Evolutionary conservation across 768 basidiomycete species (phyloP).

Genomic region (Dacryopinax spathularia): DNA sequence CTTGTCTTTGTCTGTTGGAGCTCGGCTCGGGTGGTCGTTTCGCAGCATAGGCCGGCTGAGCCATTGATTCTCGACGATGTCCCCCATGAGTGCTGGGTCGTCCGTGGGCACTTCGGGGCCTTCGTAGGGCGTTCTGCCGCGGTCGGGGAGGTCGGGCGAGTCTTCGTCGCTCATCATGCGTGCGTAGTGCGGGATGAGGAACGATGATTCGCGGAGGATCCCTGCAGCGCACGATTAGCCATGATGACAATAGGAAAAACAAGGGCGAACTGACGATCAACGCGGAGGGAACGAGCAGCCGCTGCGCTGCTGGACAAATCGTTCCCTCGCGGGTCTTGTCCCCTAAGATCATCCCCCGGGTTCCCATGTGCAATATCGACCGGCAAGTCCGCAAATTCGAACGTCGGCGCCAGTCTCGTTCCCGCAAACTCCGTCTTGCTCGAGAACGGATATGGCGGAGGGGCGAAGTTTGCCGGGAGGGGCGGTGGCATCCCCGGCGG

Average conservation of each 20-base stretch:
- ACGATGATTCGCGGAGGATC: not conserved
- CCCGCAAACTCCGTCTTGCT: not conserved
- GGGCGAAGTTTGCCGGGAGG: constrained; percentile 15
- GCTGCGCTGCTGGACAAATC: constrained; percentile 49
- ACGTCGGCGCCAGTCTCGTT: not conserved
- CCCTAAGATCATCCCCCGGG: constrained; percentile 37
- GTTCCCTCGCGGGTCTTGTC: constrained; percentile 63
- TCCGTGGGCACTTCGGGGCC: constrained; percentile 49
- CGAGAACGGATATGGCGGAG: constrained; percentile 12
- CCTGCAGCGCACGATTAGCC: not conserved
- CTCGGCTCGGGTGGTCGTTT: not conserved
- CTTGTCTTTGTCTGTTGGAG: not conserved
- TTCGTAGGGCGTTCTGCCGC: constrained; percentile 31
- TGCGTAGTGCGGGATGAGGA: not conserved
- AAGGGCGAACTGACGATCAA: constrained; percentile 1
- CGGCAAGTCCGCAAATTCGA: constrained; percentile 16
- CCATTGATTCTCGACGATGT: constrained; percentile 34
- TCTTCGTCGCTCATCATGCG: not conserved
- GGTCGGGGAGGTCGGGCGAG: constrained; percentile 7
- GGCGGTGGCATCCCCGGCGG: constrained; percentile 23
- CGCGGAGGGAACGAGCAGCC: constrained; percentile 2
- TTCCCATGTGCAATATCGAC: constrained; percentile 5
- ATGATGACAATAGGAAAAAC: not conserved
- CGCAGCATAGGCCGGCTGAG: not conserved
- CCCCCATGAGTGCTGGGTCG: constrained; percentile 18